These are phyloP conservation scores for Pythium scleroteichum DNA, from an alignment of 352 stramenopile genomes.

Conservation along the genomic window DNA sequence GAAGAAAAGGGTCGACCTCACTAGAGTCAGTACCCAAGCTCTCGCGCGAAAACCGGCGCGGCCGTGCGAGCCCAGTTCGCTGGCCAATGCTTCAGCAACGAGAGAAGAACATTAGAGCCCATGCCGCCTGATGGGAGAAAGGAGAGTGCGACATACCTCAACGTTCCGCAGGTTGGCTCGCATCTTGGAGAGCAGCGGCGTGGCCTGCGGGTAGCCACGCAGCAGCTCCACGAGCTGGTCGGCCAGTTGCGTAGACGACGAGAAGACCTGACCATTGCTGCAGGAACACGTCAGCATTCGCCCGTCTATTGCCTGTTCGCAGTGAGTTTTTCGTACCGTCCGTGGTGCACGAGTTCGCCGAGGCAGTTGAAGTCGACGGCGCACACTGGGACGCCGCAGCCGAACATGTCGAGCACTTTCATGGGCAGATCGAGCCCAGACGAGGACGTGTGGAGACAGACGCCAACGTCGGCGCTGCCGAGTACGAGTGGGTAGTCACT, in stretches of 20 bases:
- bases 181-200: conserved; percentile 49
- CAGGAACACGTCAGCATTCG: background rate
- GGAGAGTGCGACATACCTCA: conserved; percentile 40
- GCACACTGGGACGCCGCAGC: conserved; percentile 95
- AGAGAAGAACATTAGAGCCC: background rate
- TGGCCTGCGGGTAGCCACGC: conserved; percentile 44
- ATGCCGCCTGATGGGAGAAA: too few species aligned
- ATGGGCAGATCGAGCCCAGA: conserved; percentile 99
- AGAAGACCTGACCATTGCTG: conserved; percentile 79
- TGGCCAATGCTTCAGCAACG: conserved; percentile 56
- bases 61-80: conserved; percentile 74
- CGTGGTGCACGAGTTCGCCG: conserved; percentile 96
- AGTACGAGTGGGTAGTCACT: conserved; percentile 96
- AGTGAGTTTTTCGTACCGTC: conserved; percentile 9
- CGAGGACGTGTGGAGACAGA: conserved; percentile 99
- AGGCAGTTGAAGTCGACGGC: conserved; percentile 95
- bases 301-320: too few species aligned
- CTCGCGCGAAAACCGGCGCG: conserved; percentile 59
- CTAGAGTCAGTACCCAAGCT: conserved; percentile 34
- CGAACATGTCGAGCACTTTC: conserved; percentile 99
- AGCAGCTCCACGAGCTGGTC: conserved; percentile 66
- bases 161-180: conserved; percentile 51
- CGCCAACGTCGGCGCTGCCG: conserved; percentile 94
- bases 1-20: background rate
- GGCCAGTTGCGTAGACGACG: conserved; percentile 55